Evolutionary conservation across 805 yeast species (phyloP).

Genomic region (Yamadazyma olivae): DNA sequence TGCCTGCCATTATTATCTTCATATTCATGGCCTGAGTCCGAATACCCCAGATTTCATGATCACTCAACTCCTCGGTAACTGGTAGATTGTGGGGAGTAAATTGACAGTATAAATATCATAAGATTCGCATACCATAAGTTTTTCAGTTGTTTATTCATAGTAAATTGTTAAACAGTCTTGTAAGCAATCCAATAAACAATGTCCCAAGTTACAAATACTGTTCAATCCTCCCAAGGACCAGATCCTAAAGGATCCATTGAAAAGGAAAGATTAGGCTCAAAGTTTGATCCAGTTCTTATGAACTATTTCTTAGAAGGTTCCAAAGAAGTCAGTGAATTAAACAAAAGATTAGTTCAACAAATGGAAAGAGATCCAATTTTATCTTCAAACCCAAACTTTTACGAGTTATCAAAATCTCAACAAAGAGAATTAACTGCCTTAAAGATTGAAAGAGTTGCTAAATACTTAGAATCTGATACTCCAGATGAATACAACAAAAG

Average conservation of each 20-base stretch:
- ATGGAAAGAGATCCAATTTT: conserved; percentile 68
- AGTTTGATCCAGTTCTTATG: conserved; percentile 36
- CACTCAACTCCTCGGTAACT: too few relatives aligned
- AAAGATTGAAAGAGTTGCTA: conserved; percentile 59
- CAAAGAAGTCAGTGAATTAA: conserved; percentile 39
- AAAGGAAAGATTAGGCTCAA: conserved; percentile 29
- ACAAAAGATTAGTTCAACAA: conserved; percentile 52
- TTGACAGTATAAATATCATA: neutral
- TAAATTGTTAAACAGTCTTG: too few relatives aligned
- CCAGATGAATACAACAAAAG: conserved; percentile 53
- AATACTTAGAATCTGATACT: conserved; percentile 53
- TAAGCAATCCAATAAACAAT: too few relatives aligned
- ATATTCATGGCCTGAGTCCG: too few relatives aligned
- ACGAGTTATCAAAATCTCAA: conserved; percentile 53
- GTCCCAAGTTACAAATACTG: conserved; percentile 14
- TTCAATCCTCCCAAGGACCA: conserved; percentile 25
- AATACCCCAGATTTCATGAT: too few relatives aligned
- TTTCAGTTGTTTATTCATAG: too few relatives aligned
- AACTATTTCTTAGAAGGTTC: conserved; percentile 41
- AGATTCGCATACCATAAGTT: neutral
- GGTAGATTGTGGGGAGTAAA: neutral
- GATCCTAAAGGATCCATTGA: conserved; percentile 29
- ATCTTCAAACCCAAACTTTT: conserved; percentile 49
- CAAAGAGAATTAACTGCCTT: conserved; percentile 59
- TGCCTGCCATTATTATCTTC: too few relatives aligned